Conservation (phyloP, 2,329 filamentous ascomycete species). For the Cladophialophora exuberans region DNA sequence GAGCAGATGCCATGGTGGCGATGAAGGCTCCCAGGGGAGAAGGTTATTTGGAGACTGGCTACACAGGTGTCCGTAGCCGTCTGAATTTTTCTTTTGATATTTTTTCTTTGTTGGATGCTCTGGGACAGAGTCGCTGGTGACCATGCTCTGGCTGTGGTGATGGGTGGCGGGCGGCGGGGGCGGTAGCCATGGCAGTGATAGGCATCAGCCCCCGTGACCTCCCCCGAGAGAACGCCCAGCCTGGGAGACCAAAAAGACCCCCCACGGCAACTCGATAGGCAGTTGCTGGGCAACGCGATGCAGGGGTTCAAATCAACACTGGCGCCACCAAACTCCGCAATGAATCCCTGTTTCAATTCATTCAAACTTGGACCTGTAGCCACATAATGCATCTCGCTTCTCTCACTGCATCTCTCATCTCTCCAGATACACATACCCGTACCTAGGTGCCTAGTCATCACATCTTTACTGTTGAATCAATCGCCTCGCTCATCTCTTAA, state of each 20-base stretch:
- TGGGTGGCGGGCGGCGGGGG: too few species aligned
- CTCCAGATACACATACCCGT: not conserved
- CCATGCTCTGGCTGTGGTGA: too few species aligned
- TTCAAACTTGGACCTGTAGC: too few species aligned
- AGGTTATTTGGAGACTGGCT: too few species aligned
- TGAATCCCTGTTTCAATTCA: conserved; percentile 1
- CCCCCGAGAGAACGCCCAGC: too few species aligned
- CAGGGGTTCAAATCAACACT: conserved; percentile 2
- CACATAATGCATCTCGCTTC: conserved; percentile 13
- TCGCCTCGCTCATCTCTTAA: not conserved
- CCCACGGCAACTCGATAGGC: not conserved
- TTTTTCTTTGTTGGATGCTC: too few species aligned
- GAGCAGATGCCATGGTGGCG: conserved; percentile 31
- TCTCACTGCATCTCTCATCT: conserved; percentile 2
- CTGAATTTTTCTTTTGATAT: too few species aligned
- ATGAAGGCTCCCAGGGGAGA: conserved; percentile 27
- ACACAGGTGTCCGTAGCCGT: too few species aligned
- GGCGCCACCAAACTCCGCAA: not conserved
- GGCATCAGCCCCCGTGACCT: too few species aligned
- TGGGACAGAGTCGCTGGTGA: too few species aligned
- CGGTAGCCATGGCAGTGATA: too few species aligned
- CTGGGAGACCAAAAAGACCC: too few species aligned
- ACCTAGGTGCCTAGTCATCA: not conserved
- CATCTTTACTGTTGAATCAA: conserved; percentile 14
- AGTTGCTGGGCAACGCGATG: not conserved